Evolutionary conservation across 2,329 filamentous ascomycete genomes (phyloP).

Genomic region (Penicillium brasilianum): DNA sequence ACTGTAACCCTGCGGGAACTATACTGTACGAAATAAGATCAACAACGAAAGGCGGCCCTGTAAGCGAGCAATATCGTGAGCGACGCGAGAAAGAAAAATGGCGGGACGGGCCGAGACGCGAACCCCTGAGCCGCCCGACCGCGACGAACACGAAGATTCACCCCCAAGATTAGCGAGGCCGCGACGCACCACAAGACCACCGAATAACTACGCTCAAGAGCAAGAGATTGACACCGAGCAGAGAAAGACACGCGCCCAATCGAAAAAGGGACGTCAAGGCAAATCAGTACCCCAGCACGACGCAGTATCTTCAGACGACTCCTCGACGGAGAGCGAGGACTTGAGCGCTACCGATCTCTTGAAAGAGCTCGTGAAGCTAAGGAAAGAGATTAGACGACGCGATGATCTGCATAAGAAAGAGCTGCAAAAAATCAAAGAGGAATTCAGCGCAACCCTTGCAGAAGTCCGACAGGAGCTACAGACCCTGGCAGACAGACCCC

Average conservation of each 20-base stretch:
- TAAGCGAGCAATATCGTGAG: no score
- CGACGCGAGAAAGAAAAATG: constrained; percentile 18
- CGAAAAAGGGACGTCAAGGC: constrained; percentile 20
- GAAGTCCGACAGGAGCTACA: constrained; percentile 26
- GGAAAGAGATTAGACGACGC: constrained; percentile 21
- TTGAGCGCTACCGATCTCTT: constrained; percentile 11
- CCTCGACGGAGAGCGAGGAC: constrained; percentile 20
- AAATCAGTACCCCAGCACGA: constrained; percentile 22
- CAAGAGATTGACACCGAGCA: constrained; percentile 26
- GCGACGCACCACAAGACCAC: constrained; percentile 26
- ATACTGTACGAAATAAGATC: no score
- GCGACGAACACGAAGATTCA: constrained; percentile 29
- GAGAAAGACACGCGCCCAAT: constrained; percentile 20
- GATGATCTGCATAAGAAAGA: constrained; percentile 29
- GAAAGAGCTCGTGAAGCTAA: constrained; percentile 24
- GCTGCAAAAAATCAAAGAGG: constrained; percentile 25
- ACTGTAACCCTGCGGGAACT: neutral
- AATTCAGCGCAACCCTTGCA: constrained; percentile 25
- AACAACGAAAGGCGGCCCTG: no score
- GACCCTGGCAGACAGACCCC: constrained; percentile 15
- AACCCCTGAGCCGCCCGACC: constrained; percentile 31
- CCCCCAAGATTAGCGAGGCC: constrained; percentile 26
- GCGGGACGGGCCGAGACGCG: constrained; percentile 30
- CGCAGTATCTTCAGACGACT: constrained; percentile 20
- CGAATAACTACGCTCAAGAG: constrained; percentile 23